Evolutionary conservation across 768 basidiomycete genomes (phyloP), one percentile per base, ranked within the genome.

Genomic region (Suillus paluster): DNA sequence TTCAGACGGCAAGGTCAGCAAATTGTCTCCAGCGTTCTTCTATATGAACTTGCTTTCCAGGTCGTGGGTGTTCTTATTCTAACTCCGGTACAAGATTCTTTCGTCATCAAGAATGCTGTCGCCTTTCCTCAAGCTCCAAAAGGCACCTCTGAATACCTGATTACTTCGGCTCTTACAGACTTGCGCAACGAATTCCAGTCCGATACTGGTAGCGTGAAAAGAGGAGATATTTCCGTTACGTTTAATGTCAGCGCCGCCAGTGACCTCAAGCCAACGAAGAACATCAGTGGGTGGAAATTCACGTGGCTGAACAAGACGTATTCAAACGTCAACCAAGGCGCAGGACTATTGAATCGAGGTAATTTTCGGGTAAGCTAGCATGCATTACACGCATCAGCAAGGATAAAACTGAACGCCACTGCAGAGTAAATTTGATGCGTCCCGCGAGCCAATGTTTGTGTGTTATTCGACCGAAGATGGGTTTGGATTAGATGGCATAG

Each of bases 61-160:
- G 69, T 80, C 25, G 74, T 84, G 5, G 82, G 83, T 4, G 60
- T 86, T 42, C 78, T 85, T 63, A 81, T 86, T 55, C 76, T 86
- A 21, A 80, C 85, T 5, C 80, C 80, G 1, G 80, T 83, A 17
- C 74, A 78, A 30, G 72, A 76, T 23, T 72, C 80, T 45, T 85
- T 83, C 72, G 80, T 81, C 60, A 84, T 86, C 67, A 86, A 87
- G 70, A 86, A 86, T 64, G 79, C 81, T 3, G 73, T 80, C 19
- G 80, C 82, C 25, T 86, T 87, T 70, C 84, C 84, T 7, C 68
- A 75, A 30, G 81, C 85, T 0, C 83, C 84, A 0, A 80, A 80
- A 60, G 85, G 84, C 23, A 84, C 83, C 0, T 85, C 84, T 3
- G 84, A 87, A 61, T 70, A 71, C 15, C 77, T 86, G 61, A 84